Conservation (phyloP, 2,329 filamentous ascomycete species). For the Pochonia chlamydosporia region DNA sequence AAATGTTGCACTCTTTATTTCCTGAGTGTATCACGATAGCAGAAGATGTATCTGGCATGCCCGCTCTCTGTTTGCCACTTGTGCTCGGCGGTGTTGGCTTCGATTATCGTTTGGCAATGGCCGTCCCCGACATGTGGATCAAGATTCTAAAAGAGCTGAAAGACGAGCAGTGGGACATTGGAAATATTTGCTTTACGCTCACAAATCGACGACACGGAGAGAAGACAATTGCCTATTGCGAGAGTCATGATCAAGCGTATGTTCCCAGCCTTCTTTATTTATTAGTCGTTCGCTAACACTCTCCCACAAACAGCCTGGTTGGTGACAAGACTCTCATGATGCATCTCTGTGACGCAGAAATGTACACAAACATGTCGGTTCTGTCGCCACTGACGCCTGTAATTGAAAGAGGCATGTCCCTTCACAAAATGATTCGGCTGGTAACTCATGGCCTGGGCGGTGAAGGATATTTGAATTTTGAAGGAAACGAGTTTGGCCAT, state of each 20-base stretch:
- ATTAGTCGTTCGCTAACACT: not conserved
- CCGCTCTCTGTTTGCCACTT: slow-evolving; percentile 82
- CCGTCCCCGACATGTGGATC: slow-evolving; percentile 97
- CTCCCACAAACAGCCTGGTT: slow-evolving; percentile 59
- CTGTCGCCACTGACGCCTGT: slow-evolving; percentile 77
- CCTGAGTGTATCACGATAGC: slow-evolving; percentile 86
- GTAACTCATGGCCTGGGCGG: slow-evolving; percentile 87
- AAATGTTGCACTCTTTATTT: slow-evolving; percentile 88
- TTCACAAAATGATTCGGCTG: slow-evolving; percentile 97
- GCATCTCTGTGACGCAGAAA: slow-evolving; percentile 94
- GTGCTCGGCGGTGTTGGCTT: slow-evolving; percentile 89
- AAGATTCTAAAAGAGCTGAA: slow-evolving; percentile 93
- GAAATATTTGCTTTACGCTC: slow-evolving; percentile 75
- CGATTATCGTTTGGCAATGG: slow-evolving; percentile 96
- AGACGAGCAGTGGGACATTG: slow-evolving; percentile 90
- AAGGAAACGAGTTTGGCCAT: slow-evolving; percentile 97
- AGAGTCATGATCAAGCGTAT: slow-evolving; percentile 96
- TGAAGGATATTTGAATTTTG: slow-evolving; percentile 97
- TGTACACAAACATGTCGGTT: slow-evolving; percentile 96
- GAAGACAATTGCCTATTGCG: slow-evolving; percentile 96
- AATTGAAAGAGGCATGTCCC: slow-evolving; percentile 83
- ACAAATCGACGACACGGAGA: slow-evolving; percentile 92
- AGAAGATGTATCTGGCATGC: slow-evolving; percentile 98
- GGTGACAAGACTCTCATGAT: slow-evolving; percentile 97
- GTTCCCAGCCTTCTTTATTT: slow-evolving; percentile 26